These are phyloP conservation scores for Chytriomyces confervae DNA, from an alignment of 192 early-diverging fungal genomes.

Conservation along the genomic window DNA sequence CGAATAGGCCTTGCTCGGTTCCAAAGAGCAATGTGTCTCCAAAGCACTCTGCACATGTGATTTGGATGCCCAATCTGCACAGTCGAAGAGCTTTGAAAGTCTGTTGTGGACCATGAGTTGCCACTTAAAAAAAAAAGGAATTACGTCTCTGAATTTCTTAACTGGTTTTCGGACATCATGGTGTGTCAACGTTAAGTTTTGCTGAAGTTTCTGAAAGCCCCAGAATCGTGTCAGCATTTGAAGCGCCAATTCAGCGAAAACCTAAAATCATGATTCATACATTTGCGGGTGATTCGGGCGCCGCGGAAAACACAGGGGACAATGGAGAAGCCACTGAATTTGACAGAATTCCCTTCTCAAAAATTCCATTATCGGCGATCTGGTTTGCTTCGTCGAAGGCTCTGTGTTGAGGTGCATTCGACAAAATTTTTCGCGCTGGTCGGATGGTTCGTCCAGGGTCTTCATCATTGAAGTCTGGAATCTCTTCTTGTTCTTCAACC, in stretches of 20 bases:
- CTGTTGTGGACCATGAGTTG: conserved; percentile 10
- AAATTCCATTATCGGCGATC: too few species aligned
- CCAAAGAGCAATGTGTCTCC: conserved; percentile 60
- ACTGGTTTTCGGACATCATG: not conserved
- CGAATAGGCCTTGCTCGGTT: conserved; percentile 62
- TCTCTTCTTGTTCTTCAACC: conserved; percentile 23
- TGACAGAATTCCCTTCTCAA: too few species aligned
- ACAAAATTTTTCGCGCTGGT: not conserved
- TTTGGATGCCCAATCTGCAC: conserved; percentile 55
- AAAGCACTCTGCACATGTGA: conserved; percentile 60
- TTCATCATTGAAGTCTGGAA: conserved; percentile 10
- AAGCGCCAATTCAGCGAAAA: not conserved
- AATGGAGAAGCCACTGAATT: not conserved
- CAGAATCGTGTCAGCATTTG: too few species aligned
- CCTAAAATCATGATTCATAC: conserved; percentile 18
- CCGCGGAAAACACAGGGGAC: not conserved
- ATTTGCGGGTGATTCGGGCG: not conserved
- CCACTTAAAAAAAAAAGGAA: not conserved
- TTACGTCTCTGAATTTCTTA: not conserved
- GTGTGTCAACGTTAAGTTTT: too few species aligned
- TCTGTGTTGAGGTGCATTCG: conserved; percentile 8
- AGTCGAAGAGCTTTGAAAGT: conserved; percentile 55
- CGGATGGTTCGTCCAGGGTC: conserved; percentile 6
- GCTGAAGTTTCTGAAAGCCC: too few species aligned
- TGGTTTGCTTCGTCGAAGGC: too few species aligned